Base-by-base conservation (phyloP, 768 basidiomycete genomes). In the Psilocybe subaeruginosa region DNA sequence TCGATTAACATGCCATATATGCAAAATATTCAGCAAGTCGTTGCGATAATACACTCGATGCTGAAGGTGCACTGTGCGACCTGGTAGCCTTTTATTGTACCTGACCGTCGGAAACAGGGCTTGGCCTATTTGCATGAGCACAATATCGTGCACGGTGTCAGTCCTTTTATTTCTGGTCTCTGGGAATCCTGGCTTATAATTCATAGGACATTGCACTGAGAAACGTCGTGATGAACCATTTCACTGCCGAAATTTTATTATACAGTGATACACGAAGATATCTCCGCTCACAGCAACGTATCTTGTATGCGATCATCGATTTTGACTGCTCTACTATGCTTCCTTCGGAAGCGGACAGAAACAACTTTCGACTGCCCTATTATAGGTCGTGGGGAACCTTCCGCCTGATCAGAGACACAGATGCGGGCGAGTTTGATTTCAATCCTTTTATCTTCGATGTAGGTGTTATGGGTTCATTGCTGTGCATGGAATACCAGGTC, bases 291-390 rank as follows among this genome's bases (percentile, higher is more conserved):
- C 6, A 16, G 3, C 6, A 43, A 12, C n/a, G 5, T 43, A 7
- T 43, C 14, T 43, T n/a, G 0, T 71, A 70, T 54, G 63, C 62
- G 16, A 16, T 72, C 1, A 66, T 68, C 29, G 70, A 70, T 52
- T 68, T 70, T 45, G 66, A 66, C 33, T 9, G 55, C 9, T 61
- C 70, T 8, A 54, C 61, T 19, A 59, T 65, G 33, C 58, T 68
- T 11, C 66, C 69, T 6, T 46, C 53, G 7, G 58, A 49, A 16
- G n/a, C 30, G 16, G 45, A 60, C 17, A 35, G 51, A 27, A n/a
- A 2, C 30, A 31, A 37, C n/a, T 30, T 41, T 49, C 27, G 46
- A 57, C 17, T 69, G 46, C 58, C 65, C 51, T 50, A 67, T 68
- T 17, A 31, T 14, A 41, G 31, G n/a, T 61, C 59, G 6, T 64